Conservation (phyloP, 2,329 filamentous ascomycete genomes). For the Cytospora paraplurivora region DNA sequence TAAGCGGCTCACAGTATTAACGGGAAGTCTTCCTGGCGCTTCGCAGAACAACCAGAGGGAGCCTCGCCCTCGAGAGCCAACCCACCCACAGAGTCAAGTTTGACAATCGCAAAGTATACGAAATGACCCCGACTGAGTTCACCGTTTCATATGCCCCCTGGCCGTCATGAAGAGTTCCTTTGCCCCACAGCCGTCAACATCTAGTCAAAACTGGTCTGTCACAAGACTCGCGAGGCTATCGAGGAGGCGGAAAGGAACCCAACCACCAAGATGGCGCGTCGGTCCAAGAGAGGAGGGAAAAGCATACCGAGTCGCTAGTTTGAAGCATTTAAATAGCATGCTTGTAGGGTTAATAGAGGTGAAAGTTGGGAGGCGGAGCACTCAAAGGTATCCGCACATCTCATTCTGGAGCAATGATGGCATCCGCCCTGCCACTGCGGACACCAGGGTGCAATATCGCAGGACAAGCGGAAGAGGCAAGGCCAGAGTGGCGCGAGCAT, state of each 20-base stretch:
- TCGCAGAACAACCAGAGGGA: neutral
- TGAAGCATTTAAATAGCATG: neutral
- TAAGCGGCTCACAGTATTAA: neutral
- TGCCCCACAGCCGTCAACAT: neutral
- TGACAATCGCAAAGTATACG: neutral
- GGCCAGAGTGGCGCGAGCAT: neutral
- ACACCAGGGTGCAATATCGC: neutral
- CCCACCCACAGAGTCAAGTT: neutral
- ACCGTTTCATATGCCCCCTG: neutral
- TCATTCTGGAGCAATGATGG: neutral
- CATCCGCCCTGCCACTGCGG: neutral
- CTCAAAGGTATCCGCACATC: neutral
- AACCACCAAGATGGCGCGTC: neutral
- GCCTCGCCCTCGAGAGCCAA: neutral
- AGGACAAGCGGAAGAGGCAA: neutral
- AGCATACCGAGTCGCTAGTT: neutral
- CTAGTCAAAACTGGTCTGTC: neutral
- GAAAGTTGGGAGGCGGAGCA: neutral
- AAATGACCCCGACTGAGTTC: neutral
- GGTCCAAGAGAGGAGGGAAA: neutral
- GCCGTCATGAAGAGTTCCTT: neutral
- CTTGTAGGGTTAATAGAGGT: neutral
- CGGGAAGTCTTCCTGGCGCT: neutral
- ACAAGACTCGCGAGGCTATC: neutral
- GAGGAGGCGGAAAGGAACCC: neutral